Base-by-base conservation (phyloP, 805 yeast species). In the Suhomyces emberorum region DNA sequence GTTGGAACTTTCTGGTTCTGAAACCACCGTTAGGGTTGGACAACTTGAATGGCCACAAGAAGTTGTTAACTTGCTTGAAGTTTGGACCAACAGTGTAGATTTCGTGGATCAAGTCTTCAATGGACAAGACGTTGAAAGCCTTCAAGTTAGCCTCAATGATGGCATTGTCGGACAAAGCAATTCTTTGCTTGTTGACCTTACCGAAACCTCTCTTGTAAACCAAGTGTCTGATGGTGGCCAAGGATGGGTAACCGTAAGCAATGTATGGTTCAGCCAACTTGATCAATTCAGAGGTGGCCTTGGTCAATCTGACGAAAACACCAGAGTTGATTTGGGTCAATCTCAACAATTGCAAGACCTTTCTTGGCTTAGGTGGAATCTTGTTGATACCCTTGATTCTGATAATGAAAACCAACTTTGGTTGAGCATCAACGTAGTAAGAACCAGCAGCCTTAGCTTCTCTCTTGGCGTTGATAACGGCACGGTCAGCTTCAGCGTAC, bases 331-430 rank as follows among this genome's bases (percentile, higher is more conserved):
- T 85, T 78, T 86, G 95, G 68, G 81, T 78, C 72, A 88, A 81
- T 80, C 96, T 83, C 72, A 87, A 78, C 69, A 88, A 81, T 76
- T 84, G 96, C 71, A 88, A 72, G 62, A 89, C 95, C 86, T 89
- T 89, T 86, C 96, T 88, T 81, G 96, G 96, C 84, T 89, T 89
- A 65, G 97, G 96, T 66, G 96, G 86, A 61, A 89, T 88, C 84
- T 88, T 89, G 89, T 78, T 85, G 72, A 89, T 87, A 89, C 97
- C 97, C 91, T 89, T 89, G 83, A 89, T 89, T 84, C 98, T 88
- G 72, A 89, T 81, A 65, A 89, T 95, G 71, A 89, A 88, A 54
- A 87, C 95, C 64, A 89, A 83, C 75, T 87, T 88, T 64, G 82
- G 80, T 81, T 89, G 91, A 71, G 95, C 96, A 64, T 81, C 88